phyloP scores from a whole-genome alignment of 768 basidiomycete species.

The Suillus paluster region DNA sequence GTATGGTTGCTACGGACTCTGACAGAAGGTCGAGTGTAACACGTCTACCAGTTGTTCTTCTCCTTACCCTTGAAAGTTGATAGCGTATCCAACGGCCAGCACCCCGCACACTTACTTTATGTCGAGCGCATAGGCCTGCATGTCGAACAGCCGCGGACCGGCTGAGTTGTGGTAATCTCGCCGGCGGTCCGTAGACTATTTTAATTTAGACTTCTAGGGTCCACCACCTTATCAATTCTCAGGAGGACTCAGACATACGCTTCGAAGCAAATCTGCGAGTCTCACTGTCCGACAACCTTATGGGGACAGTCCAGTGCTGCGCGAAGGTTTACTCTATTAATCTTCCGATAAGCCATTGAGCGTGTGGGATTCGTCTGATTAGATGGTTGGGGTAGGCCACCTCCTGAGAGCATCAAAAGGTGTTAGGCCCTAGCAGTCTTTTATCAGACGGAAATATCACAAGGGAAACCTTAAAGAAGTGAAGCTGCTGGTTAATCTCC shows the following conservation, averaged over 20 bases:
- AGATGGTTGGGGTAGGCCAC: background rate
- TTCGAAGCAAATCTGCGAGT: background rate
- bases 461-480: background rate
- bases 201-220: background rate
- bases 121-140: too few species aligned
- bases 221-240: background rate
- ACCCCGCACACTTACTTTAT: too few species aligned
- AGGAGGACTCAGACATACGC: background rate
- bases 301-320: background rate
- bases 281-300: background rate
- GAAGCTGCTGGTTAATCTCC: background rate
- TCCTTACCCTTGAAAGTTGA: too few species aligned
- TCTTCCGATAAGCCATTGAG: background rate
- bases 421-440: background rate
- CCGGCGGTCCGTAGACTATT: too few species aligned
- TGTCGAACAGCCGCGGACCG: too few species aligned
- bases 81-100: too few species aligned
- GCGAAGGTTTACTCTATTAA: background rate
- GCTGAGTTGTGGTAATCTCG: too few species aligned
- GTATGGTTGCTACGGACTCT: too few species aligned
- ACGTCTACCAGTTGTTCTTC: too few species aligned
- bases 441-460: background rate
- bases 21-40: too few species aligned
- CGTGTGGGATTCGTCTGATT: background rate
- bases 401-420: background rate